Conservation (phyloP, 176 grass and related monocot genomes). For the Pontederia crassipes region DNA sequence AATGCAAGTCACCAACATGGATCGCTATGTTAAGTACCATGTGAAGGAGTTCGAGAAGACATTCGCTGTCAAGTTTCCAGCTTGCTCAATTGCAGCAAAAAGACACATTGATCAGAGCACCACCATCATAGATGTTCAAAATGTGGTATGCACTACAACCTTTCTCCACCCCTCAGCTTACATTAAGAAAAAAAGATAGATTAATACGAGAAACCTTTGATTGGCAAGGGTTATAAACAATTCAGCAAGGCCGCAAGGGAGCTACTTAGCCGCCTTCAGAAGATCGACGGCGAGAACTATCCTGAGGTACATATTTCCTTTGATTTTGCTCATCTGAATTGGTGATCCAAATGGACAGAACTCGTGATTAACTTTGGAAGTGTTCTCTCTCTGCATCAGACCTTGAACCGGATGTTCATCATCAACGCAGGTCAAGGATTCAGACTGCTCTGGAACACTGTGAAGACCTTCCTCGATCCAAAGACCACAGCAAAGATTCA, state of each 20-base stretch:
- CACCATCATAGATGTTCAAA: constrained; percentile 96
- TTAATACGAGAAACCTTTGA: background rate
- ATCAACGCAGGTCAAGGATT: constrained; percentile 96
- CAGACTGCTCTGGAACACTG: constrained; percentile 79
- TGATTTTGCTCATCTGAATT: background rate
- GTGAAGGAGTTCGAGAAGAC: constrained; percentile 93
- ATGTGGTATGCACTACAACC: constrained; percentile 46
- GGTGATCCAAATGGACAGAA: background rate
- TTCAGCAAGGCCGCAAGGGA: constrained; percentile 94
- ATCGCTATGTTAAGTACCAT: constrained; percentile 89
- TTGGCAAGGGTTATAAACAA: constrained; percentile 65
- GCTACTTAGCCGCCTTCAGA: constrained; percentile 75
- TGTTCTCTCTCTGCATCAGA: constrained; percentile 34
- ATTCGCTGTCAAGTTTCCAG: constrained; percentile 85
- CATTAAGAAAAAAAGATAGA: background rate
- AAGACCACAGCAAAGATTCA: constrained; percentile 98
- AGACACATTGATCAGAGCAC: constrained; percentile 94
- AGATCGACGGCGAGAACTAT: constrained; percentile 92
- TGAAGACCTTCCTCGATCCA: constrained; percentile 94
- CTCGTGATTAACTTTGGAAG: constrained; percentile 4
- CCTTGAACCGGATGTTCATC: constrained; percentile 93
- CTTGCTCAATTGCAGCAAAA: constrained; percentile 80
- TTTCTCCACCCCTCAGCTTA: background rate
- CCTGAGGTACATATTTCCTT: constrained; percentile 53
- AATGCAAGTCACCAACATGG: constrained; percentile 98